phyloP scores from a whole-genome alignment of 2,329 filamentous ascomycete species.

The Fusarium oligoseptatum region DNA sequence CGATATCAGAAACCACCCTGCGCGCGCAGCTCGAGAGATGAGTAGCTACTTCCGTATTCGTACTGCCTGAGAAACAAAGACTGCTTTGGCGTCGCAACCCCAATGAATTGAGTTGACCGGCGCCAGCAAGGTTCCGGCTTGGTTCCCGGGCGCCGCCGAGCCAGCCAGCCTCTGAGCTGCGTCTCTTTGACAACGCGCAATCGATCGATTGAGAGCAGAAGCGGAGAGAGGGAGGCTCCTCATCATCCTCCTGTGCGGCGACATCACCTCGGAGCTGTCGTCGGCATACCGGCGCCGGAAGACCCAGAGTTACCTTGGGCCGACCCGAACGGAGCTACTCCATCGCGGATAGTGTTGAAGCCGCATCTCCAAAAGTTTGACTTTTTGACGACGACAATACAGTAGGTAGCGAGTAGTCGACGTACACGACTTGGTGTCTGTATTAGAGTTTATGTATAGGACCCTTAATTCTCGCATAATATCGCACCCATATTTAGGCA shows the following conservation, averaged over 20 bases:
- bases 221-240: slow-evolving; percentile 13
- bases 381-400: slow-evolving; percentile 25
- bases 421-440: slow-evolving; percentile 2
- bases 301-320: slow-evolving; percentile 32
- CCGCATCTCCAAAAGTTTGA: slow-evolving; percentile 31
- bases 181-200: slow-evolving; percentile 27
- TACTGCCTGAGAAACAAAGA: slow-evolving; percentile 25
- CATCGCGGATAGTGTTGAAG: slow-evolving; percentile 18
- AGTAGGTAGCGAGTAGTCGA: slow-evolving; percentile 5
- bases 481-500: slow-evolving; percentile 16
- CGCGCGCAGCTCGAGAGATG: slow-evolving; percentile 1
- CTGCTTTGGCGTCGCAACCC: slow-evolving; percentile 19
- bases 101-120: slow-evolving; percentile 38
- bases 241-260: background rate
- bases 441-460: slow-evolving; percentile 19
- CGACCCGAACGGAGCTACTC: slow-evolving; percentile 11
- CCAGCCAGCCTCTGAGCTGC: background rate
- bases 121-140: slow-evolving; percentile 32
- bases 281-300: slow-evolving; percentile 12
- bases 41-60: slow-evolving; percentile 15
- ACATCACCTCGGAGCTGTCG: slow-evolving; percentile 4
- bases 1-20: slow-evolving; percentile 2
- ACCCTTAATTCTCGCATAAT: slow-evolving; percentile 21
- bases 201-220: background rate
- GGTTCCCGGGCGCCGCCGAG: slow-evolving; percentile 19